A percentile compares a stretch with the other conserved stretches of the same genome.
Conservation (phyloP, 2,329 filamentous ascomycete genomes). For the Teratosphaeria zuluensis region DNA sequence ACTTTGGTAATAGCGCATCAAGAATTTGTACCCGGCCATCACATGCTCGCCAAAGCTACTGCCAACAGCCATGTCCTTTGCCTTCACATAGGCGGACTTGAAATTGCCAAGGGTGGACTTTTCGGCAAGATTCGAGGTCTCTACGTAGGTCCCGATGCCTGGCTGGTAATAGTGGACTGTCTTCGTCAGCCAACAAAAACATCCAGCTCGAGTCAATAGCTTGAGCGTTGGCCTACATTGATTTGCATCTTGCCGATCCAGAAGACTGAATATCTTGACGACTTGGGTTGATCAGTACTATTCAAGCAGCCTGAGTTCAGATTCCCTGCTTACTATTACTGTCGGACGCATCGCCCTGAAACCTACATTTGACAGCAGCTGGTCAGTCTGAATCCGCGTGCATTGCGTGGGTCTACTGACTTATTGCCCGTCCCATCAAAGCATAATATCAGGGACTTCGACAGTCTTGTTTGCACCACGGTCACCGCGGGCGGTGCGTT, state of each 20-base stretch:
- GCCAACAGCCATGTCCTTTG: conserved; percentile 70
- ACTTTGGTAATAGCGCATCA: conserved; percentile 4
- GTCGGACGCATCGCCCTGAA: too few species aligned
- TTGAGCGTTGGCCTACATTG: conserved; percentile 36
- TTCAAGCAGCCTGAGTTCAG: conserved; percentile 32
- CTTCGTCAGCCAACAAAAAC: background rate
- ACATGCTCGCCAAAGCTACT: conserved; percentile 76
- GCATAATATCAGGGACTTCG: background rate
- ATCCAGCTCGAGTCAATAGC: conserved; percentile 1
- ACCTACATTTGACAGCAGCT: too few species aligned
- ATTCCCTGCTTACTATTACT: conserved; percentile 9
- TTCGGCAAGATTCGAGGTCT: conserved; percentile 47
- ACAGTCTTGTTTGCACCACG: background rate
- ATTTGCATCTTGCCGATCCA: conserved; percentile 52
- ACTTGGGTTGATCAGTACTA: conserved; percentile 22
- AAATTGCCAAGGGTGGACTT: conserved; percentile 46
- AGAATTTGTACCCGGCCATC: conserved; percentile 61
- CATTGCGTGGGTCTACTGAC: conserved; percentile 7
- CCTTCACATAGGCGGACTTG: conserved; percentile 59
- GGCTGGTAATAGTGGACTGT: conserved; percentile 53
- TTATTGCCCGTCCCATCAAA: conserved; percentile 37
- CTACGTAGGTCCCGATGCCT: conserved; percentile 65
- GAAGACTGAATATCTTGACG: conserved; percentile 63
- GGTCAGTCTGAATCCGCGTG: conserved; percentile 12
- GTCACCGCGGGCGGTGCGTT: too few species aligned